Conservation (phyloP, 1,284 basidiomycete species). For the Stereum hirsutum region DNA sequence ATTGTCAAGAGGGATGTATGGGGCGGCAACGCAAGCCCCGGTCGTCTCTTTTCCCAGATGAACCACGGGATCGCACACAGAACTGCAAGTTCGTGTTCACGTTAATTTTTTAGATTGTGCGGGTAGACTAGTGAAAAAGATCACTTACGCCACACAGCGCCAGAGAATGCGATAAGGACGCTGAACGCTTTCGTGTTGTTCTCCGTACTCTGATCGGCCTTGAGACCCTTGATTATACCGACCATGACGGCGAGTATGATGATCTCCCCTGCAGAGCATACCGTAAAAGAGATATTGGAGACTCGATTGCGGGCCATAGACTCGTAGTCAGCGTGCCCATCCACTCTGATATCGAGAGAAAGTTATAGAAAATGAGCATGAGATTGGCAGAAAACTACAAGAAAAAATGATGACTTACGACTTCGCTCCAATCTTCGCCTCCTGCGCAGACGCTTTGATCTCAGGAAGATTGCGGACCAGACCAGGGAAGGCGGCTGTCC, state of each 20-base stretch:
- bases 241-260: conserved; percentile 69
- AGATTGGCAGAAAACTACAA: background rate
- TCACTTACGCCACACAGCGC: conserved; percentile 65
- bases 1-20: conserved; percentile 58
- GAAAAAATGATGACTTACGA: conserved; percentile 23
- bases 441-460: conserved; percentile 40
- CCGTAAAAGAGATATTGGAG: conserved; percentile 70
- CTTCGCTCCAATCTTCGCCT: conserved; percentile 33
- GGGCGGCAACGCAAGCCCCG: conserved; percentile 57
- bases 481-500: conserved; percentile 80
- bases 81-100: conserved; percentile 35
- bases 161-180: conserved; percentile 66
- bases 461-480: conserved; percentile 67
- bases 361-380: background rate
- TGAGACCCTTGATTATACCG: conserved; percentile 65
- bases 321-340: conserved; percentile 52
- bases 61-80: conserved; percentile 75
- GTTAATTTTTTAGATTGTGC: too few relatives aligned
- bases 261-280: conserved; percentile 66
- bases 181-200: conserved; percentile 77
- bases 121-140: conserved; percentile 5
- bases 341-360: conserved; percentile 24
- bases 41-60: conserved; percentile 56
- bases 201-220: conserved; percentile 52
- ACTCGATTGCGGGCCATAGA: conserved; percentile 71